A percentile compares a stretch with the other conserved stretches of the same genome.
These are phyloP conservation scores for Scheffersomyces coipomensis DNA, from an alignment of 805 yeast genomes.

Conservation along the genomic window DNA sequence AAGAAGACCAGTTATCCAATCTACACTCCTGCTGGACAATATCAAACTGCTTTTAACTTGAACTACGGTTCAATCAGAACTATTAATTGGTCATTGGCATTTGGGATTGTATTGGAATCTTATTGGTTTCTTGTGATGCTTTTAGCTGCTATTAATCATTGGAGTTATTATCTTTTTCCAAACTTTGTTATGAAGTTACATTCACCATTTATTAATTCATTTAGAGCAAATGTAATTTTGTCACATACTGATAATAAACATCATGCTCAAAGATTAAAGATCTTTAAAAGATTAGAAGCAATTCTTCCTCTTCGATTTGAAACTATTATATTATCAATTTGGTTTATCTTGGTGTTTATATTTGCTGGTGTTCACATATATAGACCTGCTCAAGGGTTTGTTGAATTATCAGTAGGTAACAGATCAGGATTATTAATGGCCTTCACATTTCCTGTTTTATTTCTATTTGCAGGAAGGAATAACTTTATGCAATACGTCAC, in stretches of 20 bases:
- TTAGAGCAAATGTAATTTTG: slow-evolving; percentile 16
- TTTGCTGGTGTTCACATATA: slow-evolving; percentile 22
- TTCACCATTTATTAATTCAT: slow-evolving; percentile 15
- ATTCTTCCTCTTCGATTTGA: slow-evolving; percentile 56
- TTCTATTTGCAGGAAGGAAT: slow-evolving; percentile 70
- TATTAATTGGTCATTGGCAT: slow-evolving; percentile 22
- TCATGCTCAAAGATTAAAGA: slow-evolving; percentile 10
- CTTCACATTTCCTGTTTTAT: slow-evolving; percentile 54
- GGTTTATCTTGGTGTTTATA: slow-evolving; percentile 31
- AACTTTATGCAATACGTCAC: slow-evolving; percentile 61
- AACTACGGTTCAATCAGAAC: background rate
- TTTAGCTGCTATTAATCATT: slow-evolving; percentile 23
- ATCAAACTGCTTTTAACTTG: background rate
- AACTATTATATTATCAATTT: slow-evolving; percentile 37
- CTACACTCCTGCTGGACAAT: background rate
- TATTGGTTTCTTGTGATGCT: slow-evolving; percentile 43
- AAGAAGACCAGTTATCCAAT: background rate
- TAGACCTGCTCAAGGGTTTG: slow-evolving; percentile 23
- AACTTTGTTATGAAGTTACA: slow-evolving; percentile 11
- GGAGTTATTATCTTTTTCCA: slow-evolving; percentile 23
- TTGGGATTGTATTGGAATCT: slow-evolving; percentile 32
- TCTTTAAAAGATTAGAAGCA: slow-evolving; percentile 5
- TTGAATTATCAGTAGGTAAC: slow-evolving; percentile 47
- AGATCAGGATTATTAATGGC: slow-evolving; percentile 53
- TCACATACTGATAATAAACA: slow-evolving; percentile 14